Evolutionary conservation across 2,329 filamentous ascomycete species (phyloP), one percentile per base, ranked within the genome.

Genomic region (Pseudogymnoascus sp.): DNA sequence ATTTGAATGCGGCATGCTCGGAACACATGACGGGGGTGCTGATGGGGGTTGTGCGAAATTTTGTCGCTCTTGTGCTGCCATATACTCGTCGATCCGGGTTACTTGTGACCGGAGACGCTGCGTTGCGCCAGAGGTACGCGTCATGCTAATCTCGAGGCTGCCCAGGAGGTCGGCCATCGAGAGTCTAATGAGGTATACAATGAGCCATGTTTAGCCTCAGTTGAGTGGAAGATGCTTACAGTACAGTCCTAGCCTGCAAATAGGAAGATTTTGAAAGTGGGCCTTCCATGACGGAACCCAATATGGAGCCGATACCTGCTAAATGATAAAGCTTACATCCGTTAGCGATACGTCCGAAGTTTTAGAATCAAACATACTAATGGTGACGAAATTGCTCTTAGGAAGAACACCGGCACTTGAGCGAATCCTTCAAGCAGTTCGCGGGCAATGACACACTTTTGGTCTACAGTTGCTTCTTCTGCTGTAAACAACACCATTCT

Each of bases 331-430:
- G 72, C 64, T 61, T 24, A 61, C 11, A 11, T 10, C 16, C 6
- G 29, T 38, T 61, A 26, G 42, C 37, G 21, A 37, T 61, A 47
- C n/a, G 21, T 6, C 38, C 16, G 16, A 61, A 37, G 14, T 40
- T 61, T 31, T 61, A n/a, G 26, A 44, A 29, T 26, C 14, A 40
- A 24, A 24, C 35, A 42, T 61, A 61, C 35, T 31, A 81, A 70
- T 14, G 80, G 80, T 4, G 78, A 76, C 63, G 77, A 80, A 59
- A 82, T 81, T 1, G 77, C 78, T 63, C 75, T 73, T 14, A 81
- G 69, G 67, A 80, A 81, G 19, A 75, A 73, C 4, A 76, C 71
- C 1, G 78, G 77, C 16, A 81, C 76, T 21, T 71, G 73, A 7
- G 72, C 71, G 65, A 81, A 80, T 6, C 74, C 74, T 26, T 74